Conservation (phyloP, 2,329 filamentous ascomycete species). For the Neonectria hederae region DNA sequence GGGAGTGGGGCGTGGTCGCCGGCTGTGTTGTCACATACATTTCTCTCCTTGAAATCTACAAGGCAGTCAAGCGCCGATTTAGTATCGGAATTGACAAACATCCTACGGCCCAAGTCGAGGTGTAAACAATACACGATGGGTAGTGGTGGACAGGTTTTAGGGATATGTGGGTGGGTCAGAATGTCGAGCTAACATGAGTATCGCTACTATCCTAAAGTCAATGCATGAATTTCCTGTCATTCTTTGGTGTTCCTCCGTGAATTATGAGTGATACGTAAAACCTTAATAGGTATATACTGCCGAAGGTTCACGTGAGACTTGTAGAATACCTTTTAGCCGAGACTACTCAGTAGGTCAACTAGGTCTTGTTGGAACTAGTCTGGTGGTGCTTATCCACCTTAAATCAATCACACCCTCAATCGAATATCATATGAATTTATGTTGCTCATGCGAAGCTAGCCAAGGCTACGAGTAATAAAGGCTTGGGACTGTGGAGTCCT, state of each 20-base stretch:
- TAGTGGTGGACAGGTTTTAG: constrained; percentile 43
- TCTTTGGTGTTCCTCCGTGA: background rate
- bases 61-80: constrained; percentile 69
- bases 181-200: constrained; percentile 42
- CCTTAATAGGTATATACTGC: no score
- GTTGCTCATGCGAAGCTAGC: no score
- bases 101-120: constrained; percentile 30
- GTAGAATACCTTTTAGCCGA: no score
- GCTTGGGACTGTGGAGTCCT: no score
- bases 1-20: constrained; percentile 78
- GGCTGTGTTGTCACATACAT: constrained; percentile 69
- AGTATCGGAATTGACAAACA: constrained; percentile 46
- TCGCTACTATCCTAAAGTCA: constrained; percentile 43
- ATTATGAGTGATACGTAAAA: background rate
- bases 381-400: no score
- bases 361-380: no score
- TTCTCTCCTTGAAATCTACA: constrained; percentile 73
- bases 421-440: no score
- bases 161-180: constrained; percentile 40
- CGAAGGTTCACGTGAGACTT: no score
- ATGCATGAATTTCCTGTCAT: constrained; percentile 42
- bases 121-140: constrained; percentile 27
- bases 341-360: no score
- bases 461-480: no score
- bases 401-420: no score